phyloP scores from a whole-genome alignment of 169 alveolate genomes.

The Besnoitia besnoiti region DNA sequence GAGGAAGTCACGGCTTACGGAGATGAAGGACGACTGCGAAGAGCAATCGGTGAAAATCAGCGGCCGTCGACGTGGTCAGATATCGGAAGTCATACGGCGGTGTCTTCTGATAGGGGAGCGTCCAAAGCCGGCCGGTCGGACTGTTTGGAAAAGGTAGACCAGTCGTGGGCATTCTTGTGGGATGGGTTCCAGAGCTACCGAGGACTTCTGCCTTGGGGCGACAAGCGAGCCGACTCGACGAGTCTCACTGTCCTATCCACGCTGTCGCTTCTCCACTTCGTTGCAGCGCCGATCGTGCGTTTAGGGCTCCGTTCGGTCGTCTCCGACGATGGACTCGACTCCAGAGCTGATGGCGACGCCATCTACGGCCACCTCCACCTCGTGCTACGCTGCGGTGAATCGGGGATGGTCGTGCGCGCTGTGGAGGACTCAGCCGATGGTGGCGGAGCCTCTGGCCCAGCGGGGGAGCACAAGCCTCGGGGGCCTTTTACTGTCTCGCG shows the following conservation, averaged over 20 bases:
- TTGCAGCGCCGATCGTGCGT: slow-evolving; percentile 5
- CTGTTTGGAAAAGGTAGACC: neutral
- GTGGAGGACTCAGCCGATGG: too few species aligned
- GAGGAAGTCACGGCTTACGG: neutral
- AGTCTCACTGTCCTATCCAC: neutral
- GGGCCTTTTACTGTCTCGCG: too few species aligned
- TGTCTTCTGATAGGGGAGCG: neutral
- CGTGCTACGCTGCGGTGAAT: neutral
- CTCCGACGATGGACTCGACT: neutral
- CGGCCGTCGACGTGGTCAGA: neutral
- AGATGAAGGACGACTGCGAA: neutral
- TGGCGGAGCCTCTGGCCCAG: too few species aligned
- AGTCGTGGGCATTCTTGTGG: neutral
- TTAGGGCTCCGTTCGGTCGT: neutral
- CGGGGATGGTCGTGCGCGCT: too few species aligned
- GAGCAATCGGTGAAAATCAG: neutral
- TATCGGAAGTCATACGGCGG: neutral
- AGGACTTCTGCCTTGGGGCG: neutral
- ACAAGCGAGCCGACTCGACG: neutral
- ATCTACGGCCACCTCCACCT: neutral
- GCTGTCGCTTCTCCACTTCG: slow-evolving; percentile 25
- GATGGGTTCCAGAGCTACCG: neutral
- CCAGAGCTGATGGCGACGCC: neutral
- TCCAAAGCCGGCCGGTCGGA: neutral
- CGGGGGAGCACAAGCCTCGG: too few species aligned